Base-by-base conservation (phyloP, 768 basidiomycete species). In the Exidia glandulosa region DNA sequence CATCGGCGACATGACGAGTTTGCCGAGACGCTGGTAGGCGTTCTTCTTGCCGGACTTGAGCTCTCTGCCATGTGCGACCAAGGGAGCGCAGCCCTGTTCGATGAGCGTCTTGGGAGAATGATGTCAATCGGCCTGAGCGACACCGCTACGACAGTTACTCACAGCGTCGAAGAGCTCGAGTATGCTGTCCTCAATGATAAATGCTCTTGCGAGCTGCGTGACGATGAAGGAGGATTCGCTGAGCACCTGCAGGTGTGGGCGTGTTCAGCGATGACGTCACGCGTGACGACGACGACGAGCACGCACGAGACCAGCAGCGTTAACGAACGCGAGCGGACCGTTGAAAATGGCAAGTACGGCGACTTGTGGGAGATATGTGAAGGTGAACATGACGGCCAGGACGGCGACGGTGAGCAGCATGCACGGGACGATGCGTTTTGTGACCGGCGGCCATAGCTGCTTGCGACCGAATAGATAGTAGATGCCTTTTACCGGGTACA, bases 341-440 rank as follows among this genome's bases (percentile, higher is more conserved):
- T 80, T 79, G 64, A 87, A 76, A 58, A 86, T 63, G 2, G 83
- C 78, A 37, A 85, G 80, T 54, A 87, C 68, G 45, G 82, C 83
- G 34, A 83, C 80, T 66, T 86, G 85, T 2, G 87, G 87, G 9
- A 86, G 65, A 71, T 84, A 88, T 23, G 80, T 80, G 71, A 83
- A 78, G 64, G 77, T 68, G 65, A 84, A 82, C 63, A 85, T 63
- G 3, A 58, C 61, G 5, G 61, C 61, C 56, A 73, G 63, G 34
- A 74, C 67, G 10, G 58, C 66, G 27, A 63, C 34, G n/a, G 63
- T 57, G 30, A 66, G 56, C 23, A 62, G 19, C 9, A 62, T 45
- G 32, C 56, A 58, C 54, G 62, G 62, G 9, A 62, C 23, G 19
- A 67, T 50, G 14, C 62, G 65, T 12, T 55, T 50, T 13, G 30